A percentile compares a stretch with the other conserved stretches of the same genome.
Conservation (phyloP, 2,329 filamentous ascomycete genomes). For the Ilyonectria destructans region DNA sequence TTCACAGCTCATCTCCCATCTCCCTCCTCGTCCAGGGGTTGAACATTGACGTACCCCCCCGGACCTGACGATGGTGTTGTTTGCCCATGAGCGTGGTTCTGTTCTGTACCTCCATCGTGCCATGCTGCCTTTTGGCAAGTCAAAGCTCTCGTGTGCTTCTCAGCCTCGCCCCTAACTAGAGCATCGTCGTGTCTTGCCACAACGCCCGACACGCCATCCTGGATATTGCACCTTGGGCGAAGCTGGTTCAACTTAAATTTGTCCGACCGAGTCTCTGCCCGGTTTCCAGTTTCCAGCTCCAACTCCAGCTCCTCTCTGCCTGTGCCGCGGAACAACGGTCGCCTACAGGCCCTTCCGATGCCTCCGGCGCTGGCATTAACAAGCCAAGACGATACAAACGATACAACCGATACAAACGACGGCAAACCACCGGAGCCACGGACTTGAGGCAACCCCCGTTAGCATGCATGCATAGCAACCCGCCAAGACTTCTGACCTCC, state of each 20-base stretch:
- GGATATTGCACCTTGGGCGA: too few species aligned
- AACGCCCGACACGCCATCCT: neutral
- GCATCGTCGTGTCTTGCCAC: neutral
- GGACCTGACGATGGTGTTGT: slow-evolving; percentile 45
- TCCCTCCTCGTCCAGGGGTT: slow-evolving; percentile 1
- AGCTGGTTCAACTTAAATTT: too few species aligned
- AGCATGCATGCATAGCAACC: neutral
- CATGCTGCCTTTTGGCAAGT: neutral
- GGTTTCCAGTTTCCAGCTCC: too few species aligned
- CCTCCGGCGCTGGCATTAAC: neutral
- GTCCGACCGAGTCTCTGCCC: too few species aligned
- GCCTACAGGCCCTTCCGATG: neutral
- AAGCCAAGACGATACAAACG: neutral
- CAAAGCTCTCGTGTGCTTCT: slow-evolving; percentile 14
- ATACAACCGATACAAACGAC: neutral
- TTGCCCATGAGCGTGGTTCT: slow-evolving; percentile 33
- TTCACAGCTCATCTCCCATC: slow-evolving; percentile 9
- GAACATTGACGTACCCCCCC: neutral
- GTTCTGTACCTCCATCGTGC: slow-evolving; percentile 34
- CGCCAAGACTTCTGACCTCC: slow-evolving; percentile 18
- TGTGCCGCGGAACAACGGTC: neutral
- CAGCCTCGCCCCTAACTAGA: neutral
- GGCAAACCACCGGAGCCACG: slow-evolving; percentile 24
- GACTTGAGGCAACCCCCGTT: slow-evolving; percentile 25
- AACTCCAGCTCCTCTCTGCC: neutral